A percentile compares a stretch with the other conserved stretches of the same genome.
phyloP scores from a whole-genome alignment of 352 stramenopile species.

The Globisporangium cylindrosporum region DNA sequence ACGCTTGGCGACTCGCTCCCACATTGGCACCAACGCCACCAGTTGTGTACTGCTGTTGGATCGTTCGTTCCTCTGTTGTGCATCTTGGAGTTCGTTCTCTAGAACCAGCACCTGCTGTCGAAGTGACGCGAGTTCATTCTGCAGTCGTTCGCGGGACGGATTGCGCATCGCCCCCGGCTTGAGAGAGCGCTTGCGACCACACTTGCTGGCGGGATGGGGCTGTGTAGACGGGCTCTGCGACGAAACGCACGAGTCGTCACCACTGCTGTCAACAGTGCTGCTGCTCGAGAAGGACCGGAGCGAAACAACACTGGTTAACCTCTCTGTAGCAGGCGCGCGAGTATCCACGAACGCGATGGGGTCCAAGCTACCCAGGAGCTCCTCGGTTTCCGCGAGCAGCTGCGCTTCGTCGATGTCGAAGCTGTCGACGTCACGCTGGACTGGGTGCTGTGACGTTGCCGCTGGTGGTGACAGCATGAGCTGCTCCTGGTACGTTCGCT shows the following conservation, averaged over 20 bases:
- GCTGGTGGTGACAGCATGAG: constrained; percentile 1
- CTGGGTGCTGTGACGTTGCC: background rate
- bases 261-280: background rate
- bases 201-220: background rate
- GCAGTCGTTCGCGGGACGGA: constrained; percentile 17
- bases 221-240: background rate
- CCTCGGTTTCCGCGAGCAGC: constrained; percentile 12
- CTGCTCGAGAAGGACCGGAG: background rate
- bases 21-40: background rate
- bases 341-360: constrained; percentile 15
- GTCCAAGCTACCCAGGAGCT: constrained; percentile 6
- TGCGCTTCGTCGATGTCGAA: constrained; percentile 10
- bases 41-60: background rate
- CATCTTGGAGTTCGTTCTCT: constrained; percentile 17
- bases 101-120: constrained; percentile 22
- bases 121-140: constrained; percentile 22
- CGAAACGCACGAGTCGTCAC: background rate
- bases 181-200: background rate
- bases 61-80: background rate
- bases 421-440: background rate
- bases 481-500: background rate
- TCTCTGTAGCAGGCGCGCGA: constrained; percentile 15
- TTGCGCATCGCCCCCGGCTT: background rate
- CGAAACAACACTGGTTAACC: background rate
- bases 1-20: constrained; percentile 15